Evolutionary conservation across 2,329 filamentous ascomycete species (phyloP), one percentile per base, ranked within the genome.

Genomic region (Orbilia blumenaviensis): DNA sequence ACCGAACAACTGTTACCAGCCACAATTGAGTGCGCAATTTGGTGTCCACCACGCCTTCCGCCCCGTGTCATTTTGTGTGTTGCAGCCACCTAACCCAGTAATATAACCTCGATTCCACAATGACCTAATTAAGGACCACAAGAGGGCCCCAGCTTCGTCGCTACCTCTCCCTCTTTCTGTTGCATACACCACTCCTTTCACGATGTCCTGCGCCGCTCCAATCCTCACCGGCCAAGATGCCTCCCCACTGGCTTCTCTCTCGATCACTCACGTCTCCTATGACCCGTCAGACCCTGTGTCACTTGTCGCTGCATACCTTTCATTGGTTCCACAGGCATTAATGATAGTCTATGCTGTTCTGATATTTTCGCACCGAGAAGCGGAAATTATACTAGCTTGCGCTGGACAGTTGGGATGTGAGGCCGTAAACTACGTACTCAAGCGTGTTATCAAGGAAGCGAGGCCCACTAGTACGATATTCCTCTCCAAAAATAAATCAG

Each of bases 251-350:
- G 93, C 94, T 61, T 98, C 94, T 23, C 88, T 99, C 77, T 97
- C 94, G 61, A 85, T 99, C 79, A 98, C 95, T 9, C 94, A 98
- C 85, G 94, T 98, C 80, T 92, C 95, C 85, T 98, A 98, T 87
- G 94, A 98, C 84, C 93, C 96, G 3, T 84, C 89, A 77, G 94
- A 98, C 84, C 88, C 87, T 66, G 74, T 97, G 80, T 98, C 95
- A 58, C 92, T 93, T 84, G 82, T 93, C 54, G 97, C 92, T 83
- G 95, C 95, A 80, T 97, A 92, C 88, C 92, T 99, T 73, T 94
- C 96, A 78, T 91, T 99, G 73, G 88, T 97, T 66, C 95, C 95
- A 0, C 95, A 99, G 83, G 93, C 90, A 21, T 89, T 99, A 77
- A 93, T 92, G 83, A 88, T 99, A 81, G 89, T 92, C 80, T 99